Conservation (phyloP, 148 eudicot species). For the Silene conica region DNA sequence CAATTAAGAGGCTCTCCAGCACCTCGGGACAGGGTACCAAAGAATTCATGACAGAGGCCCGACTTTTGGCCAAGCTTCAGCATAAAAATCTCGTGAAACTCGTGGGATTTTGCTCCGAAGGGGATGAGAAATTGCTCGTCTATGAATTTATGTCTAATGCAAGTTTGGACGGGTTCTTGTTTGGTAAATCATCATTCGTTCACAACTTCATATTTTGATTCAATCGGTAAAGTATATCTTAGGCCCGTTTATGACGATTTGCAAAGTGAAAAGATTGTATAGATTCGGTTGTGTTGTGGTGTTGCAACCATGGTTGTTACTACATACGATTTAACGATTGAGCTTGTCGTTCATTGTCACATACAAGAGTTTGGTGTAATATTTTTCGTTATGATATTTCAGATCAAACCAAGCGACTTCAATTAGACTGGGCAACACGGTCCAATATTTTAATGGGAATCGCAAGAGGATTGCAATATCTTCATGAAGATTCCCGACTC, state of each 20-base stretch:
- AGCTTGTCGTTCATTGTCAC: no score
- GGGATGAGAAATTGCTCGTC: constrained; percentile 70
- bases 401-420: constrained; percentile 7
- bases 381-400: not conserved
- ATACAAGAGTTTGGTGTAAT: no score
- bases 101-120: constrained; percentile 65
- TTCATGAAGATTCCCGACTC: constrained; percentile 30
- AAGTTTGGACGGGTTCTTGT: constrained; percentile 59
- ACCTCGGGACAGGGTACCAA: constrained; percentile 57
- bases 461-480: constrained; percentile 31
- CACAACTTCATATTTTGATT: no score
- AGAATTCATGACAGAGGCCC: constrained; percentile 69
- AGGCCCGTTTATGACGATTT: no score
- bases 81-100: constrained; percentile 76
- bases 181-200: constrained; percentile 38
- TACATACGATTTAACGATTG: no score
- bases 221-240: no score
- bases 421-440: constrained; percentile 21
- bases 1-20: constrained; percentile 58
- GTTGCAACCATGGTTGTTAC: no score
- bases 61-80: constrained; percentile 54
- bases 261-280: no score
- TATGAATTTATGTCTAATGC: constrained; percentile 61
- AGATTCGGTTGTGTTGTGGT: no score
- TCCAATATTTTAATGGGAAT: constrained; percentile 23